phyloP scores from a whole-genome alignment of 805 yeast species.

The Yamadazyma laniorum region DNA sequence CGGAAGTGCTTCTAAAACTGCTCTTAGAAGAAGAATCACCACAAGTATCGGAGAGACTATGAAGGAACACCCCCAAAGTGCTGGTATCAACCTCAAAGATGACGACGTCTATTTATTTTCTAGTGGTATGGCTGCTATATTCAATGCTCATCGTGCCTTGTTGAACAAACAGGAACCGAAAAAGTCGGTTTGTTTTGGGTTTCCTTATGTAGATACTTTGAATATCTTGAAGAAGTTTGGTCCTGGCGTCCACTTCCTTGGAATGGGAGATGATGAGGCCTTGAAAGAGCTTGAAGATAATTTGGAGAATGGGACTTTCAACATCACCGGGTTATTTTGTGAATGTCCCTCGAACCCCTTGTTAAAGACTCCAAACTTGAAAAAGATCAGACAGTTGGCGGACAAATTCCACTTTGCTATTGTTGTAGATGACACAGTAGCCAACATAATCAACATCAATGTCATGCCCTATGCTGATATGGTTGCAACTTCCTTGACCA shows the following conservation, averaged over 20 bases:
- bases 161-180: conserved; percentile 30
- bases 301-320: conserved; percentile 53
- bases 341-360: conserved; percentile 97
- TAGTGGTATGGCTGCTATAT: conserved; percentile 91
- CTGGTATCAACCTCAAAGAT: conserved; percentile 6
- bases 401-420: conserved; percentile 71
- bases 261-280: conserved; percentile 74
- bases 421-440: conserved; percentile 92
- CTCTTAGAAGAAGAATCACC: conserved; percentile 73
- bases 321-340: conserved; percentile 75
- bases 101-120: conserved; percentile 82
- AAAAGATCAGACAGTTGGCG: conserved; percentile 61
- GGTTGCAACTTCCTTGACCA: conserved; percentile 82
- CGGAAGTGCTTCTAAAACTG: conserved; percentile 70
- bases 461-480: conserved; percentile 83
- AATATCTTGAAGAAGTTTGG: conserved; percentile 87
- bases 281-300: conserved; percentile 61
- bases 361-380: conserved; percentile 77
- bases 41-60: conserved; percentile 51
- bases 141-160: conserved; percentile 68
- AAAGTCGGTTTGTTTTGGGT: conserved; percentile 91
- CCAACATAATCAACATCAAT: conserved; percentile 82
- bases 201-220: conserved; percentile 92
- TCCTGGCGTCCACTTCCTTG: conserved; percentile 83
- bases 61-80: conserved; percentile 25